These are phyloP conservation scores for Mortierella sp. DNA, from an alignment of 371 early-diverging fungal genomes.

Conservation along the genomic window DNA sequence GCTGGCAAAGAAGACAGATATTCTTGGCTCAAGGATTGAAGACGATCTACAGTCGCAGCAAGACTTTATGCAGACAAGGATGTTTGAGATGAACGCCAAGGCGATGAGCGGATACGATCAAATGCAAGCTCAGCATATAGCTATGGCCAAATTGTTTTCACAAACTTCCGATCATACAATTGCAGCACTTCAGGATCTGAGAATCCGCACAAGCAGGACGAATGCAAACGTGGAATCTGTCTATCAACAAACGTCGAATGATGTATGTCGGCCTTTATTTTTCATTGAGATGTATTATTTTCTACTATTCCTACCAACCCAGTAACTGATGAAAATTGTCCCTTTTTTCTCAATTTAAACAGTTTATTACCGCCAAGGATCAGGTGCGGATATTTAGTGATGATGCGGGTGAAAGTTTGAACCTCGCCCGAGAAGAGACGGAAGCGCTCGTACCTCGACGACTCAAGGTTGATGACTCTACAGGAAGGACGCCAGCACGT, in stretches of 20 bases:
- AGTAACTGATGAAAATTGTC: not conserved
- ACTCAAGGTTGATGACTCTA: constrained; percentile 43
- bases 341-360: not conserved
- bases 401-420: constrained; percentile 24
- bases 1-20: constrained; percentile 7
- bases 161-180: constrained; percentile 22
- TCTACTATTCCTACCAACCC: not conserved
- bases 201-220: constrained; percentile 6
- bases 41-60: constrained; percentile 26
- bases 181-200: constrained; percentile 28
- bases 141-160: constrained; percentile 14
- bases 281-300: not conserved
- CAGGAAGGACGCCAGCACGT: constrained; percentile 42
- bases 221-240: constrained; percentile 3
- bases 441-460: constrained; percentile 25
- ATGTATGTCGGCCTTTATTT: constrained; percentile 17
- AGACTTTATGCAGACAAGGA: constrained; percentile 17
- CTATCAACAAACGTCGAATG: constrained; percentile 11
- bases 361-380: constrained; percentile 17
- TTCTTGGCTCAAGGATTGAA: constrained; percentile 8
- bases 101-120: constrained; percentile 19
- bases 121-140: constrained; percentile 13
- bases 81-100: constrained; percentile 19
- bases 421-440: constrained; percentile 20
- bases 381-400: constrained; percentile 13